Conservation (phyloP, 805 yeast genomes). For the Candida easanensis region DNA sequence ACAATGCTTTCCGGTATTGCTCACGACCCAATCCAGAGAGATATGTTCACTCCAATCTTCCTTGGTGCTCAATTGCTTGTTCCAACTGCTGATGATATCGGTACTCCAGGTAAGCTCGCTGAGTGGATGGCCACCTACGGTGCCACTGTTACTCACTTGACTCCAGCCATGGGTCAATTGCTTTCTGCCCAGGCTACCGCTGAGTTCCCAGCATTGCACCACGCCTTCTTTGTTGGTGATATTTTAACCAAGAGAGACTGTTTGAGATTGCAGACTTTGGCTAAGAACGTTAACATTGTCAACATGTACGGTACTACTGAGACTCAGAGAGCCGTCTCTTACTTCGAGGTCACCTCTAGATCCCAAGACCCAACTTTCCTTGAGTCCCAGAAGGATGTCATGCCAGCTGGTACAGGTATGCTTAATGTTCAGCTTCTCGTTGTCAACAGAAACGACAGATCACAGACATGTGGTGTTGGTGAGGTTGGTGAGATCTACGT, state of each 20-base stretch:
- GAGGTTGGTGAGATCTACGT: conserved; percentile 99
- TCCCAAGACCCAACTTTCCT: conserved; percentile 67
- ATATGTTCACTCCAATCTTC: conserved; percentile 96
- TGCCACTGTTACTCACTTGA: conserved; percentile 94
- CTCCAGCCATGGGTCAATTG: conserved; percentile 99
- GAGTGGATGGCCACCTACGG: conserved; percentile 93
- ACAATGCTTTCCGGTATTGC: conserved; percentile 99
- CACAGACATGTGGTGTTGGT: conserved; percentile 96
- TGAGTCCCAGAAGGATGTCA: conserved; percentile 84
- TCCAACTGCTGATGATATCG: conserved; percentile 96
- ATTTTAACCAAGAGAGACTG: conserved; percentile 97
- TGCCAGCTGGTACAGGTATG: conserved; percentile 99
- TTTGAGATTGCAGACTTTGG: conserved; percentile 84
- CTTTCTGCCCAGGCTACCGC: conserved; percentile 93
- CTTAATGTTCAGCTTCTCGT: conserved; percentile 88
- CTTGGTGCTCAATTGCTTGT: conserved; percentile 90
- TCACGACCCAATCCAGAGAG: conserved; percentile 99
- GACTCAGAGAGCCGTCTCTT: conserved; percentile 97
- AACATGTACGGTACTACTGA: conserved; percentile 99
- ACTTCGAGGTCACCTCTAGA: conserved; percentile 80
- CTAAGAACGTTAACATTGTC: conserved; percentile 84
- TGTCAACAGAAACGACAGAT: conserved; percentile 84
- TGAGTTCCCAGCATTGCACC: conserved; percentile 80
- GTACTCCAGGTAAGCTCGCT: conserved; percentile 96
- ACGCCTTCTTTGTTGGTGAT: conserved; percentile 98